These are phyloP conservation scores for Fusarium citri DNA, from an alignment of 2,329 filamentous ascomycete genomes.

Conservation along the genomic window DNA sequence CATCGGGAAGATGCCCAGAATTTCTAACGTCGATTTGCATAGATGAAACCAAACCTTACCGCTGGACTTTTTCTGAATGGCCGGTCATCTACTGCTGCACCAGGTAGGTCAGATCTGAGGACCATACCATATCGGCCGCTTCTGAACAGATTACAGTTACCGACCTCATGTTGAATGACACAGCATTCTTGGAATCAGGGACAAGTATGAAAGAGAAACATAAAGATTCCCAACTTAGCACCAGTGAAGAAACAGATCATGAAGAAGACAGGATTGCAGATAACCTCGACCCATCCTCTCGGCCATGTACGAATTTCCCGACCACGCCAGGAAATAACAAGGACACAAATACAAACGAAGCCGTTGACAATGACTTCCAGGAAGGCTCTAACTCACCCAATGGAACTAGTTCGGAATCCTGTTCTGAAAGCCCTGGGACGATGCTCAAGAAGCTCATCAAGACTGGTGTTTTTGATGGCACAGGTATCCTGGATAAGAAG, in stretches of 20 bases:
- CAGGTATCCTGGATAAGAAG: background rate
- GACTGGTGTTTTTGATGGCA: slow-evolving; percentile 39
- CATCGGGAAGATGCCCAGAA: background rate
- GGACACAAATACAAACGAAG: background rate
- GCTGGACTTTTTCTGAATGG: slow-evolving; percentile 52
- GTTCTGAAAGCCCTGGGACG: background rate
- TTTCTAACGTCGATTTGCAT: slow-evolving; percentile 1
- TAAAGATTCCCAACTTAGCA: background rate
- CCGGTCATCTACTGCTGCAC: slow-evolving; percentile 36
- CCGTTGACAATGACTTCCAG: background rate
- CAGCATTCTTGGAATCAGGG: slow-evolving; percentile 54
- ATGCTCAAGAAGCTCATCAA: slow-evolving; percentile 27
- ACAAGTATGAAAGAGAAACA: slow-evolving; percentile 25
- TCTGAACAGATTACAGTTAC: slow-evolving; percentile 51
- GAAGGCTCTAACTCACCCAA: background rate
- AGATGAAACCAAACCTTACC: slow-evolving; percentile 52
- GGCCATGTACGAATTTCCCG: background rate
- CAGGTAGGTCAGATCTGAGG: slow-evolving; percentile 32
- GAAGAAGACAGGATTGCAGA: background rate
- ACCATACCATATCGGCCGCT: background rate
- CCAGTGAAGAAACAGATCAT: background rate
- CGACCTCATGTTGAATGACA: slow-evolving; percentile 65
- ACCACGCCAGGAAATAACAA: background rate
- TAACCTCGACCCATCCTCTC: background rate
- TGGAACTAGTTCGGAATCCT: background rate